These are phyloP conservation scores for Amphibolis antarctica DNA, from an alignment of 106 monocot genomes.

Conservation along the genomic window DNA sequence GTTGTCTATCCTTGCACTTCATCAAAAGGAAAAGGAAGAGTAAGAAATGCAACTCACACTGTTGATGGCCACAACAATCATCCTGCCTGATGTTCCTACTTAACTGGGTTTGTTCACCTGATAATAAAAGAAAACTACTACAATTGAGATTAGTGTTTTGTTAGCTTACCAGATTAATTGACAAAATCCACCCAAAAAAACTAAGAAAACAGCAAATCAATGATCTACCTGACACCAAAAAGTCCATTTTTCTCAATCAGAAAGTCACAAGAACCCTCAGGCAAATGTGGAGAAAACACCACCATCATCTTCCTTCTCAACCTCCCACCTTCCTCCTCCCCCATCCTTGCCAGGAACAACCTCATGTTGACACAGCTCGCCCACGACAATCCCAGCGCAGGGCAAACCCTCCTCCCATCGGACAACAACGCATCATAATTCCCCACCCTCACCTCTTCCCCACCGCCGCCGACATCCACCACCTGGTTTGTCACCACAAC, in stretches of 20 bases:
- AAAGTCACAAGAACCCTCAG: slow-evolving; percentile 47
- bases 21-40: no score
- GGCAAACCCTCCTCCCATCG: slow-evolving; percentile 47
- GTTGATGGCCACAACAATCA: no score
- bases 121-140: no score
- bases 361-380: slow-evolving; percentile 76
- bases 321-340: background rate
- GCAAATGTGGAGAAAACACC: slow-evolving; percentile 77
- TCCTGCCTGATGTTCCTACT: no score
- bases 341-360: slow-evolving; percentile 52
- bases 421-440: slow-evolving; percentile 30
- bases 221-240: slow-evolving; percentile 16
- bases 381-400: slow-evolving; percentile 84
- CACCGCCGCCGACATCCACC: slow-evolving; percentile 48
- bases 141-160: no score
- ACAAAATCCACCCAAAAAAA: no score
- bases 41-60: no score
- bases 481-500: slow-evolving; percentile 86
- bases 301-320: slow-evolving; percentile 52
- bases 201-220: background rate
- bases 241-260: slow-evolving; percentile 48
- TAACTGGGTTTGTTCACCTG: no score
- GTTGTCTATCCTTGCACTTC: no score
- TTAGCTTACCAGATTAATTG: no score
- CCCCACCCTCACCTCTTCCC: slow-evolving; percentile 15